Conservation (phyloP, 1,284 basidiomycete species). For the Omphalotus olearius region DNA sequence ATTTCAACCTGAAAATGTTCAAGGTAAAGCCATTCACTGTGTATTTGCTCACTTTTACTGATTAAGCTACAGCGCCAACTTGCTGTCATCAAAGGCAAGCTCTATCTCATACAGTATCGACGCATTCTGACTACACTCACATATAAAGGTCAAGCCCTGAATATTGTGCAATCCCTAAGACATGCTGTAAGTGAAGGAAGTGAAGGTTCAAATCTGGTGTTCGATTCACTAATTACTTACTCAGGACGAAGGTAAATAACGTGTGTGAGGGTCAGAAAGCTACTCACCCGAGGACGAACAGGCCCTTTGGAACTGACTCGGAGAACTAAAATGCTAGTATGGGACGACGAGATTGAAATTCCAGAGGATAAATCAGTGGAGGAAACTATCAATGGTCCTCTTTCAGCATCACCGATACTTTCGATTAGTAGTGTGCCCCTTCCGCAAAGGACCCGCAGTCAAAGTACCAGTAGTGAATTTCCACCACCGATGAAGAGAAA, state of each 20-base stretch:
- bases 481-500: slow-evolving; percentile 65
- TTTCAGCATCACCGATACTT: slow-evolving; percentile 44
- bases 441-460: slow-evolving; percentile 53
- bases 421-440: slow-evolving; percentile 64
- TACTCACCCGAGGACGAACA: background rate
- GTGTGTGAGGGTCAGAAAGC: background rate
- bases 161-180: slow-evolving; percentile 79
- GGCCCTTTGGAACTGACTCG: slow-evolving; percentile 84
- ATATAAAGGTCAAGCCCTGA: slow-evolving; percentile 72
- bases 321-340: slow-evolving; percentile 72
- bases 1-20: slow-evolving; percentile 86
- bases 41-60: slow-evolving; percentile 1
- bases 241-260: slow-evolving; percentile 54
- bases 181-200: slow-evolving; percentile 55
- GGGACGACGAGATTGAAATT: slow-evolving; percentile 83
- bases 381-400: slow-evolving; percentile 19
- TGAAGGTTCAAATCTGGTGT: slow-evolving; percentile 12
- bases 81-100: slow-evolving; percentile 80
- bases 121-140: background rate
- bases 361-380: slow-evolving; percentile 49
- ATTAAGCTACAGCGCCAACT: slow-evolving; percentile 63
- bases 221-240: slow-evolving; percentile 10
- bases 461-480: slow-evolving; percentile 59
- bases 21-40: slow-evolving; percentile 38
- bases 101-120: background rate